Evolutionary conservation across 2,329 filamentous ascomycete species (phyloP).

Genomic region (Exophiala sp.): DNA sequence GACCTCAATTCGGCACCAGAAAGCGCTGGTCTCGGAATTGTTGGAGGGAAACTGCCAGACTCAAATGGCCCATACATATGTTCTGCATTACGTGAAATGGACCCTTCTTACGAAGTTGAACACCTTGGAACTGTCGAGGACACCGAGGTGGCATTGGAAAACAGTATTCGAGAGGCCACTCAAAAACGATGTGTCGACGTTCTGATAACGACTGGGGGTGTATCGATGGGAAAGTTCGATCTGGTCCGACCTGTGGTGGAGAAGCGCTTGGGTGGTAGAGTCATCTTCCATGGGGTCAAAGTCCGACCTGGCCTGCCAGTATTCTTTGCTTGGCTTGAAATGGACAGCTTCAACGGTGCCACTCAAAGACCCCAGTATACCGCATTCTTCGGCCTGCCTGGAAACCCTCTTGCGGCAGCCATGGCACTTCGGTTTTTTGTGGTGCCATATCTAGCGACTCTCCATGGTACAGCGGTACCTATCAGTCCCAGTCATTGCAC

Average conservation of each 20-base stretch:
- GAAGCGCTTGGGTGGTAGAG: slow-evolving; percentile 21
- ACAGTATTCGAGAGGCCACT: slow-evolving; percentile 10
- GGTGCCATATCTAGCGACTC: slow-evolving; percentile 26
- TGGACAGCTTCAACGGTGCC: neutral
- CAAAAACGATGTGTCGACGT: slow-evolving; percentile 23
- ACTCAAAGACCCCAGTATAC: slow-evolving; percentile 1
- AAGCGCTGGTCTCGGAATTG: neutral
- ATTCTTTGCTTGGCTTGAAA: slow-evolving; percentile 29
- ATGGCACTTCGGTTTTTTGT: slow-evolving; percentile 33
- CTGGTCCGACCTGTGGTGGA: slow-evolving; percentile 27
- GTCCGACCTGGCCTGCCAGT: slow-evolving; percentile 34
- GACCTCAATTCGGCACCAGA: neutral
- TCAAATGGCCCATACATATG: slow-evolving; percentile 30
- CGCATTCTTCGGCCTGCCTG: slow-evolving; percentile 32
- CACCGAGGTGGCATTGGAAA: slow-evolving; percentile 11
- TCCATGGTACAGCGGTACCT: slow-evolving; percentile 12
- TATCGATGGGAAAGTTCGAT: slow-evolving; percentile 32
- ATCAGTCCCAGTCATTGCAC: slow-evolving; percentile 4
- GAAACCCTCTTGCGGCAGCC: slow-evolving; percentile 31
- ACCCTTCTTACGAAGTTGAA: slow-evolving; percentile 16
- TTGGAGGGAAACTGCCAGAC: slow-evolving; percentile 21
- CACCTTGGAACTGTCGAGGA: slow-evolving; percentile 28
- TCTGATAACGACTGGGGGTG: slow-evolving; percentile 31
- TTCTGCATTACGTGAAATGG: slow-evolving; percentile 17
- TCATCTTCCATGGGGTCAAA: slow-evolving; percentile 31